Base-by-base conservation (phyloP, 768 basidiomycete genomes). In the Dacryopinax primogenitus region DNA sequence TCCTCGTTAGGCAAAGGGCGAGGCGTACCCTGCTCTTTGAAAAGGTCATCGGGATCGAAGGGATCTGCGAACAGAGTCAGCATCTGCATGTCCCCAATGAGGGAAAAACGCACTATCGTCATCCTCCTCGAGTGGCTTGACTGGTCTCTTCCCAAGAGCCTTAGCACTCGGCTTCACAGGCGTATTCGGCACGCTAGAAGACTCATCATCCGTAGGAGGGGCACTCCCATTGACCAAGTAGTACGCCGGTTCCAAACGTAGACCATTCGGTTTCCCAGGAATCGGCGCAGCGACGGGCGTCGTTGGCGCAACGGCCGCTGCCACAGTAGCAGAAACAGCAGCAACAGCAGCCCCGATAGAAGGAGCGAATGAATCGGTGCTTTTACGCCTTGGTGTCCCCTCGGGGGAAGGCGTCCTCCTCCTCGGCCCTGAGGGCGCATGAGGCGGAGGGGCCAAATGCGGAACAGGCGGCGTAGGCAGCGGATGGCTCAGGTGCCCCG, bases 131-230 rank as follows among this genome's bases (percentile, higher is more conserved):
- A 75, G 73, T 23, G 70, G 70, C 44, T 83, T 83, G 9, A 84
- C 74, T 16, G 86, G 82, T 69, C 78, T 81, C 77, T 95, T 96
- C 18, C 92, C 92, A 1, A 93, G 80, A 2, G 92, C 91, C 73
- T 94, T 96, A 35, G 83, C 87, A 72, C 90, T 92, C 0, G 89
- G 92, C 68, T 80, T 79, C 12, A 79, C 70, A n/a, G 81, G 82
- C 18, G 66, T 69, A 13, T 66, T 62, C 7, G 68, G 67, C 61
- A 69, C 58, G 2, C 68, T 63, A 9, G 67, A 66, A 7, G 71
- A 72, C 21, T 74, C 74, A 2, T 70, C 67, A 28, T 67, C 64
- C 33, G 30, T 36, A 23, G 33, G 36, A 1, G 16, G 45, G 47
- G 3, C 41, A 45, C 34, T 62, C 44, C n/a, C 47, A 26, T 32